Evolutionary conservation across 176 grass and related monocot genomes (phyloP), one percentile per base, ranked within the genome.

Genomic region (Pontederia paniculata): DNA sequence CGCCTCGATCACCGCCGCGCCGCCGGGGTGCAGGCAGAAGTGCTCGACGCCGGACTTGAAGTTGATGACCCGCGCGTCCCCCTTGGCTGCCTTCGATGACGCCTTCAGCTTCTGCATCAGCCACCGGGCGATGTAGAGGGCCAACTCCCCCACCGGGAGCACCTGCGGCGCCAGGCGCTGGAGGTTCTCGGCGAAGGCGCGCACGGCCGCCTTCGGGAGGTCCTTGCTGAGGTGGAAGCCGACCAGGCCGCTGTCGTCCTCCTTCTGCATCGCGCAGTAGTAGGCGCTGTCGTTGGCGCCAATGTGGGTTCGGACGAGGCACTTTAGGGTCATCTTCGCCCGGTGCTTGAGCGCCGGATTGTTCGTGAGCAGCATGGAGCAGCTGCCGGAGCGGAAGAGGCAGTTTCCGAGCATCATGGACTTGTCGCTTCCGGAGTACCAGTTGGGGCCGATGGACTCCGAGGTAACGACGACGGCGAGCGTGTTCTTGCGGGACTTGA

Each of bases 311-410:
- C 55, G 23, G 9, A 58, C 55, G 17, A 62, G 42, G n/a, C 45
- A 3, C 13, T 47, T 8, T 17, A 62, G 59, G 9, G 4, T 17
- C 10, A 45, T 45, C 59, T 62, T 62, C 16, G 59, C 37, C 4
- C 41, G 3, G 8, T 17, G 4, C 13, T 4, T 16, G 43, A 45
- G 41, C 4, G 7, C 9, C 3, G 17, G 9, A 4, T 18, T 16
- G 59, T 47, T 62, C n/a, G 59, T 45, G 9, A 62, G 59, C 9
- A 62, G 43, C 42, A 62, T 45, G 14, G 42, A 17, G 41, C 12
- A 41, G 10, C 41, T 41, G 41, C 59, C 59, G 42, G 45, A 45
- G 0, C 59, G 59, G 17, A 62, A 45, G 17, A 62, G 9, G 59
- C 42, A 62, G 58, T 46, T 62, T 0, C 42, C n/a, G 16, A 21